phyloP scores from a whole-genome alignment of 2,329 filamentous ascomycete genomes.

The Penicillium sp. region DNA sequence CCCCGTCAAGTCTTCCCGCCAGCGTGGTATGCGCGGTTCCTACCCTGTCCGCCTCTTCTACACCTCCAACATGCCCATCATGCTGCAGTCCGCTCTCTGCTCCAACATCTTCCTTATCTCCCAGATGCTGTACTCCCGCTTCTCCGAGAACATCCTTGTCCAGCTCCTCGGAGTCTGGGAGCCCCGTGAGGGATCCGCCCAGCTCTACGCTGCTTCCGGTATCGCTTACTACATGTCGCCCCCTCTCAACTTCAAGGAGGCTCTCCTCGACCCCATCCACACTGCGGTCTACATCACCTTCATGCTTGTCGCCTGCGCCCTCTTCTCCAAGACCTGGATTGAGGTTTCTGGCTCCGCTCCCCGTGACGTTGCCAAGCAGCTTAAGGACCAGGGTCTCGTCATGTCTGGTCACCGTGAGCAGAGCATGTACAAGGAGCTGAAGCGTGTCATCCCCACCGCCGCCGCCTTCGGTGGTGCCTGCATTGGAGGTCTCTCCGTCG shows the following conservation, averaged over 20 bases:
- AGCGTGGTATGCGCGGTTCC: conserved; percentile 96
- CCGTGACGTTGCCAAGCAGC: conserved; percentile 97
- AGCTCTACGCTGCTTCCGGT: conserved; percentile 90
- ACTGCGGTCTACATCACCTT: conserved; percentile 93
- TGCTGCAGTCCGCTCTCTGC: conserved; percentile 97
- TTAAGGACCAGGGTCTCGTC: conserved; percentile 98
- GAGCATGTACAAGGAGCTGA: conserved; percentile 99
- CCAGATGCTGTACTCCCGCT: conserved; percentile 99
- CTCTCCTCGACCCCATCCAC: conserved; percentile 94
- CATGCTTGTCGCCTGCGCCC: conserved; percentile 95
- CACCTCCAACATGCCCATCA: conserved; percentile 99
- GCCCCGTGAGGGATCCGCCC: conserved; percentile 87
- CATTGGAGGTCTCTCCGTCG: conserved; percentile 95
- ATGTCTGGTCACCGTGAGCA: conserved; percentile 99
- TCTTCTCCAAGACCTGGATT: conserved; percentile 99
- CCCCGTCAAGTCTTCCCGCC: conserved; percentile 97
- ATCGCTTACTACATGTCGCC: conserved; percentile 99
- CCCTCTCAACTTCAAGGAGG: conserved; percentile 95
- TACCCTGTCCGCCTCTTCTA: conserved; percentile 99
- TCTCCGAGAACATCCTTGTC: conserved; percentile 98
- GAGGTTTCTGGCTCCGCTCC: conserved; percentile 98
- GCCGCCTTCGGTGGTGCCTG: conserved; percentile 98
- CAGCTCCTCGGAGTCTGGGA: conserved; percentile 98
- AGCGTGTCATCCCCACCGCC: conserved; percentile 97
- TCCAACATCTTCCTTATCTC: conserved; percentile 99